Percentiles rank a stretch among this genome's conserved stretches.
These are phyloP conservation scores for Phytophthora constricta DNA, from an alignment of 352 stramenopile genomes.

Conservation along the genomic window DNA sequence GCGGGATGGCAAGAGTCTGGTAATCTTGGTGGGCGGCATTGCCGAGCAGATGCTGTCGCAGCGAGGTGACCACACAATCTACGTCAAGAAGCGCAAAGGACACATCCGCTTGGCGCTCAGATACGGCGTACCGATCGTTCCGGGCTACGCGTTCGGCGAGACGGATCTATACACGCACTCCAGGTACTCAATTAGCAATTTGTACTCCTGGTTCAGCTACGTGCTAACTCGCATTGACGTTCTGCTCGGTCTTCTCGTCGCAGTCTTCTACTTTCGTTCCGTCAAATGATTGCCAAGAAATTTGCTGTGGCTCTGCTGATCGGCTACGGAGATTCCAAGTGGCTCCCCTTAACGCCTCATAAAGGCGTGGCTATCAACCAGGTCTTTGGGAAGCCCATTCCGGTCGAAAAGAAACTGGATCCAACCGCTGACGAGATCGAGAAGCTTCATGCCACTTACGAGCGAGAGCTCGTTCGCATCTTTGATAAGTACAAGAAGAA, in stretches of 20 bases:
- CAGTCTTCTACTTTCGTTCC: constrained; percentile 72
- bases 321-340: constrained; percentile 64
- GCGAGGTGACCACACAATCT: constrained; percentile 74
- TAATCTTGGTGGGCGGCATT: constrained; percentile 84
- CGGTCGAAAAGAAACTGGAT: constrained; percentile 61
- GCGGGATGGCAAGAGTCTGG: constrained; percentile 71
- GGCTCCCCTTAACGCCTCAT: constrained; percentile 62
- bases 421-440: constrained; percentile 72
- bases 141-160: constrained; percentile 83
- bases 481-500: constrained; percentile 88
- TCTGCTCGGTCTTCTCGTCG: not conserved
- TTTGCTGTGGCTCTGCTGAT: constrained; percentile 72
- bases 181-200: constrained; percentile 36
- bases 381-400: constrained; percentile 78
- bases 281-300: constrained; percentile 70
- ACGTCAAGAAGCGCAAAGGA: constrained; percentile 85
- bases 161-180: constrained; percentile 87
- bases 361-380: constrained; percentile 68
- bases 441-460: constrained; percentile 68
- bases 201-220: not conserved
- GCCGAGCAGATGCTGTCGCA: constrained; percentile 85
- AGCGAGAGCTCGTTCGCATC: constrained; percentile 73
- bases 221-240: no score
- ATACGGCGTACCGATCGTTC: constrained; percentile 78
- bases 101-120: constrained; percentile 80